phyloP scores from a whole-genome alignment of 2,329 filamentous ascomycete species.

The Keithomyces neogunnii region DNA sequence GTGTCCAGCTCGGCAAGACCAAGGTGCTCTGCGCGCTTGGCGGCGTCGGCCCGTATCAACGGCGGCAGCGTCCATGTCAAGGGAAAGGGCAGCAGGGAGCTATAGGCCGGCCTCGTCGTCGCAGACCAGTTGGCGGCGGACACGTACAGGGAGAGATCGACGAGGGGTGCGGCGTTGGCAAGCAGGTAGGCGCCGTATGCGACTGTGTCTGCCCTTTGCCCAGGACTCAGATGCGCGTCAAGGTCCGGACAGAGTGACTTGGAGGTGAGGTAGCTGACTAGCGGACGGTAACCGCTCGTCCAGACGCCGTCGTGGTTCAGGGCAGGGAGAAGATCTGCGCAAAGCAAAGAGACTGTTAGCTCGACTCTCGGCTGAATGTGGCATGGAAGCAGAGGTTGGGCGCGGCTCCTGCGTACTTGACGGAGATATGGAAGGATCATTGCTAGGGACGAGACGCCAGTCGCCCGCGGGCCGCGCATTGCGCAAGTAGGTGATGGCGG shows the following conservation, averaged over 20 bases:
- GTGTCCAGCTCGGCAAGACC: constrained; percentile 61
- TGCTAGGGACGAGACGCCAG: constrained; percentile 67
- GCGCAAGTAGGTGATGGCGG: constrained; percentile 68
- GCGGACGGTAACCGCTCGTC: constrained; percentile 52
- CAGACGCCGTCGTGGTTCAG: constrained; percentile 43
- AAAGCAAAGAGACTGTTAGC: constrained; percentile 11
- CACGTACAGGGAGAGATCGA: constrained; percentile 84
- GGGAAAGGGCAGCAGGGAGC: constrained; percentile 72
- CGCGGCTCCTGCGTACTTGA: constrained; percentile 44
- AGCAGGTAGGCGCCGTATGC: constrained; percentile 62
- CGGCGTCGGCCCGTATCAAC: constrained; percentile 60
- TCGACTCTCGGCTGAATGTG: neutral
- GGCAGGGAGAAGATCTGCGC: constrained; percentile 45
- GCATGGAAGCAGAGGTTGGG: neutral
- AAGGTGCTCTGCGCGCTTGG: constrained; percentile 59
- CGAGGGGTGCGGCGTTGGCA: constrained; percentile 64
- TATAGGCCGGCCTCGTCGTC: constrained; percentile 73
- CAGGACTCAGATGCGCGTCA: constrained; percentile 29
- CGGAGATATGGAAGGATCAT: constrained; percentile 62
- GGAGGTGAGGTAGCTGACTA: constrained; percentile 47
- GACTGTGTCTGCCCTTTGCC: constrained; percentile 36
- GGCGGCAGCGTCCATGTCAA: constrained; percentile 81
- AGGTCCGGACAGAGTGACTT: constrained; percentile 26
- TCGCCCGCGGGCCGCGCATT: constrained; percentile 47
- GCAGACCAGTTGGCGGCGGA: constrained; percentile 80